Evolutionary conservation across 176 grass and related monocot genomes (phyloP).

Genomic region (Eremochloa ophiuroides): DNA sequence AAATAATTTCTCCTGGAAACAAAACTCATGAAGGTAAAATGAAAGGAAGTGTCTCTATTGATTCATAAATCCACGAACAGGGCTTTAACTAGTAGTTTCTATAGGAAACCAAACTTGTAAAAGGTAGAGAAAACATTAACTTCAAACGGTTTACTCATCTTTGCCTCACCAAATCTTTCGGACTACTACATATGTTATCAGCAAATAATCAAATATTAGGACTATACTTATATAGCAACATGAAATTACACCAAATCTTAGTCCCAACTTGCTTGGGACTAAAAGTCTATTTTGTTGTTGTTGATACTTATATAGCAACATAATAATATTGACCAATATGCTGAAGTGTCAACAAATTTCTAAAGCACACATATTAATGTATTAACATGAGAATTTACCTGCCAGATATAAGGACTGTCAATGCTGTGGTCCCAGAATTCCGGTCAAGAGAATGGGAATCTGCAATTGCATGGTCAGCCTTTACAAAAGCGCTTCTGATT

Average conservation of each 20-base stretch:
- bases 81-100: not conserved
- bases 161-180: not conserved
- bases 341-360: not conserved
- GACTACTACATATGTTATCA: not conserved
- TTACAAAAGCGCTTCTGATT: constrained; percentile 68
- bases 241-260: too few relatives aligned
- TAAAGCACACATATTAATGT: not conserved
- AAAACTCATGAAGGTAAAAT: not conserved
- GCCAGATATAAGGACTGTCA: constrained; percentile 73
- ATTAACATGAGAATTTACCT: constrained; percentile 42
- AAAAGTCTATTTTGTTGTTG: too few relatives aligned
- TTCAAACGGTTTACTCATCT: not conserved
- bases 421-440: constrained; percentile 83
- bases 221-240: not conserved
- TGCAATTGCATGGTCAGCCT: constrained; percentile 76
- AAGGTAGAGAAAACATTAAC: not conserved
- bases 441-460: constrained; percentile 86
- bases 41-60: not conserved
- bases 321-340: not conserved
- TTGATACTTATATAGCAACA: not conserved
- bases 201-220: not conserved
- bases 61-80: not conserved
- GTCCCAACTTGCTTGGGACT: too few relatives aligned
- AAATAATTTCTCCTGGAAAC: not conserved
- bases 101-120: constrained; percentile 5